Base-by-base conservation (phyloP, 129 eudicot genomes). In the Pulicaria dysenterica region DNA sequence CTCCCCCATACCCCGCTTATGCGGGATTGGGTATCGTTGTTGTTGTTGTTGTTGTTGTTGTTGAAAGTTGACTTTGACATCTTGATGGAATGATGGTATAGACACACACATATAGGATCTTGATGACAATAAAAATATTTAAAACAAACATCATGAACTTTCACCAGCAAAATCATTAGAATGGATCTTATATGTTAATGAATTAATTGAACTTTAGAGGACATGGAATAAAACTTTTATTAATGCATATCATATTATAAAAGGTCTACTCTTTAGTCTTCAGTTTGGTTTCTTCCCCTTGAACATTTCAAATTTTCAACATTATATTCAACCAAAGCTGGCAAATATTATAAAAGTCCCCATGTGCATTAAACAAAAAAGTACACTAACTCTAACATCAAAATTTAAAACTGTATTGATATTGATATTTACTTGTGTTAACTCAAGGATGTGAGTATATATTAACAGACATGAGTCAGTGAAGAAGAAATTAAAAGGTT, bases 1-100 rank as follows among this genome's bases (percentile, higher is more conserved):
- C n/a, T n/a, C n/a, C n/a, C n/a, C n/a, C n/a, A n/a, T n/a, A n/a
- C n/a, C n/a, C n/a, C n/a, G n/a, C n/a, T n/a, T n/a, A n/a, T n/a
- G n/a, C n/a, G n/a, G n/a, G n/a, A n/a, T n/a, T n/a, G n/a, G n/a
- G n/a, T n/a, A n/a, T n/a, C n/a, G n/a, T n/a, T n/a, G n/a, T n/a
- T n/a, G n/a, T n/a, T n/a, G n/a, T n/a, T n/a, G n/a, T n/a, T n/a
- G n/a, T n/a, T n/a, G n/a, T n/a, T n/a, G n/a, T n/a, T n/a, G n/a
- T n/a, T n/a, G n/a, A 72, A 39, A 47, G 80, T 84, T 76, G 83
- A 80, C 88, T 70, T 84, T 69, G 67, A 77, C 73, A 63, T 51
- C 51, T 58, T 77, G 60, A 66, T 45, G 72, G 67, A 31, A 62
- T 66, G n/a, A n/a, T n/a, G n/a, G n/a, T n/a, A n/a, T n/a, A n/a